Percentiles rank a stretch among this genome's conserved stretches.
Evolutionary conservation across 2,329 filamentous ascomycete species (phyloP).

Genomic region (Alternaria angustiovoidea): DNA sequence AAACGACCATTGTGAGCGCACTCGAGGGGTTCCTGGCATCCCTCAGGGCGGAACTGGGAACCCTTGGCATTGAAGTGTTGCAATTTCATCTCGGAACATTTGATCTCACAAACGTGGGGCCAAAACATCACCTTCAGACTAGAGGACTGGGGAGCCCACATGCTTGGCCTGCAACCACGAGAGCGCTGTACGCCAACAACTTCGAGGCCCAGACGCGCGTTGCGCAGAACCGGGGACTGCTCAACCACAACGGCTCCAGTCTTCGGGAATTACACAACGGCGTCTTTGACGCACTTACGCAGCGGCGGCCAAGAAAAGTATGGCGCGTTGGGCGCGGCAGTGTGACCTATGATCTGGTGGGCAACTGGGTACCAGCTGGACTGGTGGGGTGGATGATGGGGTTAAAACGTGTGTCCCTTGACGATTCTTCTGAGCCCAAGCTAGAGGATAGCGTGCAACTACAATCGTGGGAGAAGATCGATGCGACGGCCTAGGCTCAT

Average conservation of each 20-base stretch:
- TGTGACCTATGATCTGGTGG: conserved; percentile 83
- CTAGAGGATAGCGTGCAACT: conserved; percentile 54
- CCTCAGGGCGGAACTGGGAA: conserved; percentile 78
- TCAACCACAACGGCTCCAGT: conserved; percentile 69
- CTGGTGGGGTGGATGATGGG: conserved; percentile 96
- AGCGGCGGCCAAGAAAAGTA: conserved; percentile 65
- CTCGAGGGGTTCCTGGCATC: conserved; percentile 86
- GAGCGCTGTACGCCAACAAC: conserved; percentile 49
- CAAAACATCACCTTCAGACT: conserved; percentile 52
- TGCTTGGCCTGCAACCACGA: conserved; percentile 49
- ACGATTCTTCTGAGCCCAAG: conserved; percentile 44
- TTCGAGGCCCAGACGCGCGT: conserved; percentile 49
- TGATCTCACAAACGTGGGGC: conserved; percentile 74
- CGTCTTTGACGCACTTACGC: conserved; percentile 87
- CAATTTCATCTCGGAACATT: conserved; percentile 93
- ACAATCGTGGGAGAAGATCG: conserved; percentile 57
- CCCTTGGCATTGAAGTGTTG: conserved; percentile 78
- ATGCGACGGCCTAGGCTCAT: conserved; percentile 31
- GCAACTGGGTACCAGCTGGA: conserved; percentile 76
- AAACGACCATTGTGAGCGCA: conserved; percentile 84
- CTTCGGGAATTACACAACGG: conserved; percentile 83
- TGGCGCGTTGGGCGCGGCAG: conserved; percentile 87
- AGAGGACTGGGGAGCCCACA: conserved; percentile 43
- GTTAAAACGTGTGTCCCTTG: conserved; percentile 64
- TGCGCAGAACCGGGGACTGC: conserved; percentile 61